phyloP scores from a whole-genome alignment of 225 moss, liverwort and hornwort species.

The Straminergon stramineum region DNA sequence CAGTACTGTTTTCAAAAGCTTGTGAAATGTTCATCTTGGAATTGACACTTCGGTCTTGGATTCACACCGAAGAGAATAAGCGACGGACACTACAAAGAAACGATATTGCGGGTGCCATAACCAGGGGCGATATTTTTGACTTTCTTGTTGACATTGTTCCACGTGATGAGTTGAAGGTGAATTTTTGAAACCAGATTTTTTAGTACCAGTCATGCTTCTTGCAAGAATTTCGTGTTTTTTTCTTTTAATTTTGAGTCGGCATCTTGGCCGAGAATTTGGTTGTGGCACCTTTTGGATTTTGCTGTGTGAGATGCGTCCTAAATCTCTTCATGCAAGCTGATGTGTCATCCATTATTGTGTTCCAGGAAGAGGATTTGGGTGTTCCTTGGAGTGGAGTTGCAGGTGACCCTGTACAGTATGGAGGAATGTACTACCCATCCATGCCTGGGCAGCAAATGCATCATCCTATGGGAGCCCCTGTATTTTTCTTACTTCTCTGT shows the following conservation, averaged over 20 bases:
- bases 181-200: neutral
- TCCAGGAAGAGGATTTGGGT: slow-evolving; percentile 85
- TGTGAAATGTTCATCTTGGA: slow-evolving; percentile 99
- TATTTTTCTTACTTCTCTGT: slow-evolving; percentile 12
- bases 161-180: slow-evolving; percentile 88
- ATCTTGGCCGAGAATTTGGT: neutral
- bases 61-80: slow-evolving; percentile 95
- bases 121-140: slow-evolving; percentile 90
- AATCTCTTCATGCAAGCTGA: neutral
- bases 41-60: slow-evolving; percentile 88
- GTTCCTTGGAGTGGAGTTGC: slow-evolving; percentile 81
- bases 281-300: neutral
- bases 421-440: slow-evolving; percentile 72
- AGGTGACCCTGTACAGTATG: slow-evolving; percentile 73
- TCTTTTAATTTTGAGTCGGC: neutral
- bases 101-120: slow-evolving; percentile 91
- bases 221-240: neutral
- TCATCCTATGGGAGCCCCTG: slow-evolving; percentile 69
- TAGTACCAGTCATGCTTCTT: neutral
- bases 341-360: neutral
- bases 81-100: slow-evolving; percentile 82
- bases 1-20: slow-evolving; percentile 87
- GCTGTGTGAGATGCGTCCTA: neutral
- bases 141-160: slow-evolving; percentile 96
- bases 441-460: slow-evolving; percentile 71